These are phyloP conservation scores for Rasamsonia emersonii DNA, from an alignment of 2,329 filamentous ascomycete species.

Conservation along the genomic window DNA sequence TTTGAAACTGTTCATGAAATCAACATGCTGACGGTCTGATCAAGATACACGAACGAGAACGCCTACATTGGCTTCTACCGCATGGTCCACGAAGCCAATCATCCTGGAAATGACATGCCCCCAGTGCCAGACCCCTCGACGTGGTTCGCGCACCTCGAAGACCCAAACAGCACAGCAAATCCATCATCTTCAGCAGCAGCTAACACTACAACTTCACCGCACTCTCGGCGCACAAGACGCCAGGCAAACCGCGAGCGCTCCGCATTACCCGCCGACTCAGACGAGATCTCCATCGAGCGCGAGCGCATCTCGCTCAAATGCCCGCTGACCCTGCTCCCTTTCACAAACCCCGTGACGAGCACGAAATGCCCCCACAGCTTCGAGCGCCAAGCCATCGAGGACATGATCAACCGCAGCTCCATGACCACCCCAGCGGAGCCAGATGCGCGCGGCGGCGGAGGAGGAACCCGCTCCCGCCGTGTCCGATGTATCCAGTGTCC, in stretches of 20 bases:
- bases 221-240: not conserved
- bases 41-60: slow-evolving; percentile 51
- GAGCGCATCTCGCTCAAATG: slow-evolving; percentile 40
- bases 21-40: slow-evolving; percentile 10
- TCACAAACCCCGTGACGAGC: slow-evolving; percentile 39
- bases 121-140: slow-evolving; percentile 48
- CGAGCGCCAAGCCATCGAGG: slow-evolving; percentile 37
- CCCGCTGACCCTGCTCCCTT: slow-evolving; percentile 39
- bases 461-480: slow-evolving; percentile 12
- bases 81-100: slow-evolving; percentile 52
- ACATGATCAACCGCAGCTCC: slow-evolving; percentile 34
- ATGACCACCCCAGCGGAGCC: slow-evolving; percentile 14
- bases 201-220: slow-evolving; percentile 6
- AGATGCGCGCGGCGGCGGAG: slow-evolving; percentile 10
- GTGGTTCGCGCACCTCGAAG: slow-evolving; percentile 52
- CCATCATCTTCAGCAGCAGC: slow-evolving; percentile 20
- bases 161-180: slow-evolving; percentile 11
- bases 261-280: slow-evolving; percentile 23
- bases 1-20: slow-evolving; percentile 4
- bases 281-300: slow-evolving; percentile 38
- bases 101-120: slow-evolving; percentile 45
- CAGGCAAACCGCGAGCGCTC: slow-evolving; percentile 14
- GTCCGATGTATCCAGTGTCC: slow-evolving; percentile 30
- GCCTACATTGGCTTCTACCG: slow-evolving; percentile 54
- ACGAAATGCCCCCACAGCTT: slow-evolving; percentile 44